Evolutionary conservation across 1,139 yeast genomes (phyloP).

Genomic region (Sugiyamaella grinbergsii): DNA sequence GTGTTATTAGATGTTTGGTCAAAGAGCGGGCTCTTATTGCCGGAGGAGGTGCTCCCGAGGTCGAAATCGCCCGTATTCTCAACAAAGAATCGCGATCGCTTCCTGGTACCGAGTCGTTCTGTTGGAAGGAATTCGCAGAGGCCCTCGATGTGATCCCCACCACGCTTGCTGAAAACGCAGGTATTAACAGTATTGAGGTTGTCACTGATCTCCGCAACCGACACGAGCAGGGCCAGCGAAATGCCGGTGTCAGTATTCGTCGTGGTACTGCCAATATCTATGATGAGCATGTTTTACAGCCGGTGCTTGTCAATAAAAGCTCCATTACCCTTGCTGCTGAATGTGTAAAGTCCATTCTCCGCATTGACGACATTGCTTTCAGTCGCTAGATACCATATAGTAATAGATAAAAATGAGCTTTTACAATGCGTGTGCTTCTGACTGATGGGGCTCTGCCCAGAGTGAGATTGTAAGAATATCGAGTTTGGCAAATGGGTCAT

Average conservation of each 20-base stretch:
- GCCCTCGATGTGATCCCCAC: slow-evolving; percentile 97
- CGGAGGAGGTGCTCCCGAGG: slow-evolving; percentile 99
- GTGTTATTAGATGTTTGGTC: slow-evolving; percentile 94
- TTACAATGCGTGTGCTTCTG: too few species aligned
- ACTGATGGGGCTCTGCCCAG: too few species aligned
- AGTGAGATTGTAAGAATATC: too few species aligned
- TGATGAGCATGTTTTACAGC: slow-evolving; percentile 94
- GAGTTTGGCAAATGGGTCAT: too few species aligned
- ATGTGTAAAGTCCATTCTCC: slow-evolving; percentile 90
- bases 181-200: slow-evolving; percentile 89
- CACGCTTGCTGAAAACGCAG: slow-evolving; percentile 97
- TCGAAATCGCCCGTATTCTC: slow-evolving; percentile 83
- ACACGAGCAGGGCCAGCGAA: slow-evolving; percentile 86
- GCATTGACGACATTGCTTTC: slow-evolving; percentile 94
- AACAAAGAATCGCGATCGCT: slow-evolving; percentile 74
- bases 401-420: slow-evolving; percentile 2
- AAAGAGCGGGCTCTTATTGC: slow-evolving; percentile 94
- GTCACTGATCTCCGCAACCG: slow-evolving; percentile 92
- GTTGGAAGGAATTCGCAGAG: slow-evolving; percentile 93
- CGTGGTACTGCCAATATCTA: slow-evolving; percentile 89
- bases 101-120: slow-evolving; percentile 90
- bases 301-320: slow-evolving; percentile 90
- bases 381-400: slow-evolving; percentile 51
- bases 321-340: slow-evolving; percentile 94
- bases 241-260: slow-evolving; percentile 95